A percentile compares a stretch with the other conserved stretches of the same genome.
Conservation (phyloP, 176 grass and related monocot genomes). For the Microstegium vimineum region DNA sequence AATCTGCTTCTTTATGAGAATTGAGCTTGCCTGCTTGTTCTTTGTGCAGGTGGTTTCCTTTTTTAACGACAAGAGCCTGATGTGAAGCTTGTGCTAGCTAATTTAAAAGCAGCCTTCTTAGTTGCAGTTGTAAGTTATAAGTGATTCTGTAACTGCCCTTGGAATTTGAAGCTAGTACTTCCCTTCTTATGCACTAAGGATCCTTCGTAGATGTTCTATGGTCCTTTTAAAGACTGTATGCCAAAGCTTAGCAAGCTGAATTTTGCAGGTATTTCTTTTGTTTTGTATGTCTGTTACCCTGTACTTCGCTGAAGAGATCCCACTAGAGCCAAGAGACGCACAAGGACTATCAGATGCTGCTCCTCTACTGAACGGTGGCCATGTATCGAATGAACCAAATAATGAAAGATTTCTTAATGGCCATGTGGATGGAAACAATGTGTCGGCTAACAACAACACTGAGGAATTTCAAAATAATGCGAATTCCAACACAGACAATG, state of each 20-base stretch:
- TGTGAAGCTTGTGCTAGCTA: slow-evolving; percentile 96
- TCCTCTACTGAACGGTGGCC: slow-evolving; percentile 60
- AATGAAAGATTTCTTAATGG: slow-evolving; percentile 44
- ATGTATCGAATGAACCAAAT: slow-evolving; percentile 37
- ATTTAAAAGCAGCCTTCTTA: slow-evolving; percentile 97
- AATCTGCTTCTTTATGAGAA: neutral
- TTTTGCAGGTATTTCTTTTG: slow-evolving; percentile 81
- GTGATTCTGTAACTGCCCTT: slow-evolving; percentile 13
- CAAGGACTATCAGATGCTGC: slow-evolving; percentile 72
- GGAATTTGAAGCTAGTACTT: slow-evolving; percentile 1
- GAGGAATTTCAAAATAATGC: slow-evolving; percentile 34
- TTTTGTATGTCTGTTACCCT: slow-evolving; percentile 89
- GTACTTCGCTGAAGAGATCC: slow-evolving; percentile 94
- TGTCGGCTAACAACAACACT: slow-evolving; percentile 25
- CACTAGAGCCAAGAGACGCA: slow-evolving; percentile 48
- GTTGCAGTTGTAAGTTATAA: slow-evolving; percentile 90
- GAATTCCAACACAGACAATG: slow-evolving; percentile 33
- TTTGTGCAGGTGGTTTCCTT: slow-evolving; percentile 92
- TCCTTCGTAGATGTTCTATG: neutral
- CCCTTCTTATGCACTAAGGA: neutral
- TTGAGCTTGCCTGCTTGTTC: slow-evolving; percentile 21
- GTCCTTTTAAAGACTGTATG: neutral
- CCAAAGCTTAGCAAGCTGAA: slow-evolving; percentile 22
- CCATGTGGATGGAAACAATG: slow-evolving; percentile 30
- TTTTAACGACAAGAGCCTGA: slow-evolving; percentile 84